Conservation (phyloP, 352 stramenopile genomes). For the Phytophthora cactorum region DNA sequence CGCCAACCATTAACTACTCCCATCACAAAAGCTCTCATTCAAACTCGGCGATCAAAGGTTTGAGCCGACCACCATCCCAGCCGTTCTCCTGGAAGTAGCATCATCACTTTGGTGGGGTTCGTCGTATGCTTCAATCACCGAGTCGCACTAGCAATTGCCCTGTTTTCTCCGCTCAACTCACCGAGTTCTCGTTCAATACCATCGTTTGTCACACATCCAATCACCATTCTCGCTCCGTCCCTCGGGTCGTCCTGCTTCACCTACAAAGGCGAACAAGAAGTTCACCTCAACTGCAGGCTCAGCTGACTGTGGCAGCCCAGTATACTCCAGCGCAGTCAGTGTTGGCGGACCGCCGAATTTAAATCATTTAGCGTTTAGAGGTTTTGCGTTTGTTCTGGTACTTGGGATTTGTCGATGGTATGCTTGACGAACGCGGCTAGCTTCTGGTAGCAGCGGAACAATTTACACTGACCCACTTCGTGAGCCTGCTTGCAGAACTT, state of each 20-base stretch:
- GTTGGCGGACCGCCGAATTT: conserved; percentile 13
- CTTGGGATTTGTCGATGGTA: conserved; percentile 3
- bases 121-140: background rate
- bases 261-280: background rate
- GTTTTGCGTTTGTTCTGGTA: conserved; percentile 4
- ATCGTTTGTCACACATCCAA: background rate
- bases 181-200: background rate
- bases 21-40: background rate
- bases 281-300: conserved; percentile 7
- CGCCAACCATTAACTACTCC: background rate
- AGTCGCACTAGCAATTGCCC: background rate
- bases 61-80: background rate
- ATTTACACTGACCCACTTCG: background rate
- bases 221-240: background rate
- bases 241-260: background rate
- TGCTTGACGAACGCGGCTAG: background rate
- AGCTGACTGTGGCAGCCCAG: conserved; percentile 14
- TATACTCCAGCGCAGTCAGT: conserved; percentile 9
- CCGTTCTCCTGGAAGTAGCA: background rate
- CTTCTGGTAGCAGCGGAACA: conserved; percentile 5
- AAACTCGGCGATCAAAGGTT: background rate
- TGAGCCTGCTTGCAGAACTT: background rate
- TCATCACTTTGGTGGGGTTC: background rate
- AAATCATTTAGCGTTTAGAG: conserved; percentile 10
- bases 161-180: background rate